Evolutionary conservation across 1,284 basidiomycete genomes (phyloP), one percentile per base, ranked within the genome.

Genomic region (Naganishia albida): DNA sequence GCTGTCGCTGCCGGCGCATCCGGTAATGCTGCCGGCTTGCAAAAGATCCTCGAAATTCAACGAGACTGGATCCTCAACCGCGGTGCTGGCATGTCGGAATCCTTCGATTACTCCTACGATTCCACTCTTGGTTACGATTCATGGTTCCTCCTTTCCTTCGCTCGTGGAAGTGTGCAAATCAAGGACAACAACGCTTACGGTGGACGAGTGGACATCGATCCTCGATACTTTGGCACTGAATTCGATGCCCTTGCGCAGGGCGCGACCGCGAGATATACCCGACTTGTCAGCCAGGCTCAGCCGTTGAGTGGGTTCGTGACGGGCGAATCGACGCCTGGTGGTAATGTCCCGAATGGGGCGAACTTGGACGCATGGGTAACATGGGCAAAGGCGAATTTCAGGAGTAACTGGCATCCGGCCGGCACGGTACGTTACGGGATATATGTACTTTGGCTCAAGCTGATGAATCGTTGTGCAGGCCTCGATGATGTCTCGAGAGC

Each of bases 401-500:
- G 72, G 48, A 73, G 66, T 57, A 73, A 71, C 70, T 76, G 69
- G 68, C 78, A 78, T 39, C 65, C 62, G 25, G 59, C 72, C 44
- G 28, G 65, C 2, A 77, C 82, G 4, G 83, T 60, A 50, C 84
- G n/a, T 78, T 26, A 84, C 1, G 26, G 8, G 8, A 6, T 16
- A n/a, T 18, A 2, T 8, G 3, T 53, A 10, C 3, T 4, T 6
- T 16, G 12, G 23, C 18, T 3, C n/a, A n/a, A 46, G 10, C 42
- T 46, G 43, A 57, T 28, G 8, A 16, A 82, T 26, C n/a, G 23
- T 18, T 30, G 3, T 49, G n/a, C 28, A 60, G 57, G 57, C 82
- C 1, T 78, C 85, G 3, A 87, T 88, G 86, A 86, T 86, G 82
- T 77, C 75, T 44, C 78, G 81, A 39, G 80, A 79, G 2, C 78